phyloP scores from a whole-genome alignment of 1,139 yeast genomes.

The Yamadazyma jaroonii region DNA sequence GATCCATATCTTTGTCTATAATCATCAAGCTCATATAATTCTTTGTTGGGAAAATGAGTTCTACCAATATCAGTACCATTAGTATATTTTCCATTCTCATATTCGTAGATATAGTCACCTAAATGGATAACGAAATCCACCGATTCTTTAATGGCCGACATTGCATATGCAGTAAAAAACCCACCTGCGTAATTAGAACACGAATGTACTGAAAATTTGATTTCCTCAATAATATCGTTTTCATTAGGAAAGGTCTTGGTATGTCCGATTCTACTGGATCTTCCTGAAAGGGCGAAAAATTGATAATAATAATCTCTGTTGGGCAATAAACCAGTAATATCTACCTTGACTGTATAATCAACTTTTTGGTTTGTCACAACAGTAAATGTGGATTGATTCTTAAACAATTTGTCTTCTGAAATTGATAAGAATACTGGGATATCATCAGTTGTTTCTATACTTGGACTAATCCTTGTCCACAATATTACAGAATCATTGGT shows the following conservation, averaged over 20 bases:
- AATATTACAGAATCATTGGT: conserved; percentile 1
- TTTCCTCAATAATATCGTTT: not conserved
- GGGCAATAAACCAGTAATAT: not conserved
- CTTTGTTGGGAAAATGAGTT: not conserved
- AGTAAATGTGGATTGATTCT: not conserved
- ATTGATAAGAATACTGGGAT: conserved; percentile 1
- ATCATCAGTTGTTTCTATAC: not conserved
- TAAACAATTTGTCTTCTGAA: not conserved
- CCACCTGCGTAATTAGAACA: conserved; percentile 3
- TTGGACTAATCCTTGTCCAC: conserved; percentile 1
- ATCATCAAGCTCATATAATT: conserved; percentile 1
- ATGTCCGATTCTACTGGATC: not conserved
- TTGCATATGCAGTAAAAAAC: conserved; percentile 1
- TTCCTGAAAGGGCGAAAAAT: not conserved
- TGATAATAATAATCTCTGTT: conserved; percentile 1
- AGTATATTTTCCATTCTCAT: not conserved
- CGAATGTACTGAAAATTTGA: conserved; percentile 1
- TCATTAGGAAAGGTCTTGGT: not conserved
- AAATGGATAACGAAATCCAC: conserved; percentile 3
- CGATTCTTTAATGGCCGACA: conserved; percentile 1
- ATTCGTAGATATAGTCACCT: conserved; percentile 2
- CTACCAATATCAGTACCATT: not conserved
- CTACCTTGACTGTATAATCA: conserved; percentile 2
- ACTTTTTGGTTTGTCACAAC: not conserved
- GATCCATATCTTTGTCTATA: conserved; percentile 1